phyloP scores from a whole-genome alignment of 495 filamentous ascomycete species.

The Trichoderma gamsii region DNA sequence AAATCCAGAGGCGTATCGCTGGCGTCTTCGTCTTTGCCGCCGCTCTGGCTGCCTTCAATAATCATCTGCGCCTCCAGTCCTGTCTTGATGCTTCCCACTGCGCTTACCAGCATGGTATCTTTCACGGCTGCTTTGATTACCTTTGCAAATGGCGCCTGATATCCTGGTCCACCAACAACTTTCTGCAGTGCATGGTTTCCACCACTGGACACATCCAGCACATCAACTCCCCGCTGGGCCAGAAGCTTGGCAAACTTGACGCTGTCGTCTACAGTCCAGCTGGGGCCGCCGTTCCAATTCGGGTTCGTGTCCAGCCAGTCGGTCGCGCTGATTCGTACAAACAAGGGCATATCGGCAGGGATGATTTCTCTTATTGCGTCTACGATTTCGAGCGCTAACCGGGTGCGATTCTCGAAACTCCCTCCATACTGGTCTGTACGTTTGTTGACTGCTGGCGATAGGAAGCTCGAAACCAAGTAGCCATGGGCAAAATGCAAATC shows the following conservation, averaged over 20 bases:
- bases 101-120: slow-evolving; percentile 47
- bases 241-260: slow-evolving; percentile 48
- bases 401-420: slow-evolving; percentile 54
- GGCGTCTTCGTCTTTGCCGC: slow-evolving; percentile 20
- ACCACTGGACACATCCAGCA: slow-evolving; percentile 59
- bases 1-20: slow-evolving; percentile 45
- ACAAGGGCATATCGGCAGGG: slow-evolving; percentile 58
- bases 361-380: slow-evolving; percentile 47
- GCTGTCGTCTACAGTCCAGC: slow-evolving; percentile 51
- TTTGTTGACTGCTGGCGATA: slow-evolving; percentile 49
- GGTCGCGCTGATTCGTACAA: slow-evolving; percentile 51
- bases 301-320: slow-evolving; percentile 55
- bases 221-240: slow-evolving; percentile 51
- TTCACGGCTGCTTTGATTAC: slow-evolving; percentile 57
- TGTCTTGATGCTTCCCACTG: slow-evolving; percentile 58
- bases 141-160: slow-evolving; percentile 52
- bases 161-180: slow-evolving; percentile 50
- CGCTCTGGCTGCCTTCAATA: slow-evolving; percentile 36
- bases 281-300: slow-evolving; percentile 33
- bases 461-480: slow-evolving; percentile 49
- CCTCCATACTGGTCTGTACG: slow-evolving; percentile 60
- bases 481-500: slow-evolving; percentile 47
- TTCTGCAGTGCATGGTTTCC: slow-evolving; percentile 55
- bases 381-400: slow-evolving; percentile 49
- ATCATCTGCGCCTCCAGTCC: slow-evolving; percentile 48